phyloP scores from a whole-genome alignment of 1,284 basidiomycete species.

The Tilletiaria anomala region DNA sequence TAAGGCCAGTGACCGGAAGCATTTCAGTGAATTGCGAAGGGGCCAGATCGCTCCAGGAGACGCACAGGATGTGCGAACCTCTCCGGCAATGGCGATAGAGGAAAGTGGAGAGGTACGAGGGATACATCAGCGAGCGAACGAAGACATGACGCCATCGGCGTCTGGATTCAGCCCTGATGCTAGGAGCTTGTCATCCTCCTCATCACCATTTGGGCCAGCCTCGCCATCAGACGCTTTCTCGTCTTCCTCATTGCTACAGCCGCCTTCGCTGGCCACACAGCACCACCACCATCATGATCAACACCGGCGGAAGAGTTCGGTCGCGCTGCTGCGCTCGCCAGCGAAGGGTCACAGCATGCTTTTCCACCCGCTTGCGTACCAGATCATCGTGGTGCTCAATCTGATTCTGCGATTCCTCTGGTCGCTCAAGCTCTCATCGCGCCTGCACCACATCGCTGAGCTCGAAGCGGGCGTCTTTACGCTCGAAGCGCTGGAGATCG shows the following conservation, averaged over 20 bases:
- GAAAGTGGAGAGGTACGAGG: too few relatives aligned
- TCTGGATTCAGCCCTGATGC: too few relatives aligned
- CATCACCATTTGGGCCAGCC: background rate
- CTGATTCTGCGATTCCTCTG: slow-evolving; percentile 83
- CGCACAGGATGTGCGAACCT: too few relatives aligned
- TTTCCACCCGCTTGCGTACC: slow-evolving; percentile 65
- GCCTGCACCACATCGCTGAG: slow-evolving; percentile 68
- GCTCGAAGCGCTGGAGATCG: slow-evolving; percentile 76
- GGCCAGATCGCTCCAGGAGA: too few relatives aligned
- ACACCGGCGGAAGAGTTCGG: background rate
- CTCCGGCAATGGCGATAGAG: too few relatives aligned
- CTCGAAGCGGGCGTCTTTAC: slow-evolving; percentile 72
- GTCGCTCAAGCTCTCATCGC: slow-evolving; percentile 77
- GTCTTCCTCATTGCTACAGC: background rate
- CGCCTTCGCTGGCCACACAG: too few relatives aligned
- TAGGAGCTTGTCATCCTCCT: background rate
- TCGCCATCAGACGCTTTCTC: background rate
- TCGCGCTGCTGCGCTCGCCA: slow-evolving; percentile 44
- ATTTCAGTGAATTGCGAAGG: too few relatives aligned
- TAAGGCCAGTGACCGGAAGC: too few relatives aligned
- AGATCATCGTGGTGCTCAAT: slow-evolving; percentile 67
- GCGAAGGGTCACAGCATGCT: slow-evolving; percentile 53
- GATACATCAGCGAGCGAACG: too few relatives aligned
- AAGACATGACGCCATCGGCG: too few relatives aligned
- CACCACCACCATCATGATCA: background rate